Evolutionary conservation across 345 rosid species (phyloP), one percentile per base, ranked within the genome.

Genomic region (Psidium guajava): DNA sequence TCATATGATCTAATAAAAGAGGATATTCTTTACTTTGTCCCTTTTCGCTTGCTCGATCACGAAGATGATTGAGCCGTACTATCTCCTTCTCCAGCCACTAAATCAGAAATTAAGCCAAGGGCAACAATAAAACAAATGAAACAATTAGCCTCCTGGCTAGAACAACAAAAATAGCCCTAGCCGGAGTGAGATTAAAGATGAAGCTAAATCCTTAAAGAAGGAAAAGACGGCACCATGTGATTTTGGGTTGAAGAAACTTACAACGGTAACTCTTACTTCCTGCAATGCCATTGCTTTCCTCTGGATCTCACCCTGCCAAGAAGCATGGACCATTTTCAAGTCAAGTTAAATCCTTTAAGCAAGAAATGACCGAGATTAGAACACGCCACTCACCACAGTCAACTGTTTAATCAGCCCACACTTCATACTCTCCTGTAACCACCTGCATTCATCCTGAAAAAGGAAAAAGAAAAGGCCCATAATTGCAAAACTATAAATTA

Each of bases 11-110:
- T 85, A 84, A 82, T 20, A 90, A 81, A 85, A 92, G 87, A 97
- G 99, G 99, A 97, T 97, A 97, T 96, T 95, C 96, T 86, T 94
- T 94, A 84, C 86, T 84, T 10, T 83, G 95, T 80, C 96, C 96
- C 88, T 91, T 93, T 89, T 96, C 98, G 86, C 92, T 96, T 85
- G 99, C 99, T 88, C 92, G 95, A 90, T 97, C 98, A 81, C 94
- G 91, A 84, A 95, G 98, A 92, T 93, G 93, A 83, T 85, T 90
- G 74, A 92, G 90, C 92, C 91, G 91, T 87, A 87, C 85, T 75
- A 91, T 91, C 93, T 97, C 98, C 83, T 93, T 87, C 87, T 93
- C 96, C 89, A 95, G 89, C 88, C 90, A 83, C 99, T 97, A 90
- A 20, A 86, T 82, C 55, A 83, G 64, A 83, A 85, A 88, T 83